Base-by-base conservation (phyloP, 2,329 filamentous ascomycete genomes). In the Fusarium drepaniforme region DNA sequence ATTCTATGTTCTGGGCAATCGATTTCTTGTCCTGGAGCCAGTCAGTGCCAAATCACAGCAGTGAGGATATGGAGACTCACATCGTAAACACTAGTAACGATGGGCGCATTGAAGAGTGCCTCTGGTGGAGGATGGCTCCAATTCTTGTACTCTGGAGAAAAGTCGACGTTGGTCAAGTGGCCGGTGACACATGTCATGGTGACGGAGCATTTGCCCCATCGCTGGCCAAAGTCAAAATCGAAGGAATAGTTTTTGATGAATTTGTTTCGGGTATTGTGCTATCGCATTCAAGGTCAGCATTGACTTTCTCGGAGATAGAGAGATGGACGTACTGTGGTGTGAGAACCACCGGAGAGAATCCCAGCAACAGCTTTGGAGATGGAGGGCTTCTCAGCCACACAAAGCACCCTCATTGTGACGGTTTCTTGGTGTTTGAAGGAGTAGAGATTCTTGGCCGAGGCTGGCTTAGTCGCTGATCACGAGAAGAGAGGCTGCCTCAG, bases 181-280 rank as follows among this genome's bases (percentile, higher is more conserved):
- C 97, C 97, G 13, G 93, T 88, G 28, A 99, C 97, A 72, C 93
- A 95, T 66, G 97, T 99, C 94, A 99, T 98, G 51, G 93, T 95
- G 57, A 98, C 96, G 15, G 91, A 88, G 82, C 94, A 98, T 71
- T 88, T 88, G 23, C 96, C 95, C 93, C 95, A 98, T 75, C 89
- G 87, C 57, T 87, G 89, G 8, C 92, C 92, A 82, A 99, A 99
- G 81, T 94, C 92, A 84, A 97, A 99, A 56, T 93, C 89, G 81
- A 99, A 99, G 33, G 91, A 89, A 85, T 98, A 98, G 80, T 99
- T 99, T 82, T 98, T 98, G 82, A 97, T 93, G 84, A 92, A 98
- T 77, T 90, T 89, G 74, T 92, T 92, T 23, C 91, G 87, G 4
- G 95, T 93, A 72, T 90, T 88, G 76, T 88, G 88, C 94, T 97